phyloP scores from a whole-genome alignment of 1,284 basidiomycete species.

The Pseudozyma hubeiensis region DNA sequence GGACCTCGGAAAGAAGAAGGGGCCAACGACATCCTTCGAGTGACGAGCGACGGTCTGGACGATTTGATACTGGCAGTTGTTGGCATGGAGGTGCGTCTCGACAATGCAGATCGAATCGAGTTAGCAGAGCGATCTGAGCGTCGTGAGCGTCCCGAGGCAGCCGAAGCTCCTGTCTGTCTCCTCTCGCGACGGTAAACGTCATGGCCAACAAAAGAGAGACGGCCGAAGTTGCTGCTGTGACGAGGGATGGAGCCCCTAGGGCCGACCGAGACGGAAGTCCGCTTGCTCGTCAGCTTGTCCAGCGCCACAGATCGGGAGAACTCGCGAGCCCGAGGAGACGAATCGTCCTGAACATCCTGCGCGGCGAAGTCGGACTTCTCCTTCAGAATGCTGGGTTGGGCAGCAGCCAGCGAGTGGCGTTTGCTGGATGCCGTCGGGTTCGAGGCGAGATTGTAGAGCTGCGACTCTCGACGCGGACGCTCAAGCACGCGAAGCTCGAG shows the following conservation, averaged over 20 bases:
- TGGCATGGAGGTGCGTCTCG: conserved; percentile 21
- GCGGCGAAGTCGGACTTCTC: conserved; percentile 2
- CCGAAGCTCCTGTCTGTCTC: conserved; percentile 13
- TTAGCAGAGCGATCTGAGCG: conserved; percentile 5
- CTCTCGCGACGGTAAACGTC: conserved; percentile 3
- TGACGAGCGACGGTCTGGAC: not conserved
- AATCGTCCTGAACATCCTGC: conserved; percentile 6
- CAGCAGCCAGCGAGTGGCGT: conserved; percentile 18
- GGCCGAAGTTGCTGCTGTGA: not conserved
- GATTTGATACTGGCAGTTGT: conserved; percentile 1
- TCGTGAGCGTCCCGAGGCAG: conserved; percentile 4
- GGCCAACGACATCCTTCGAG: conserved; percentile 13
- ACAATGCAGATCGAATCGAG: conserved; percentile 8
- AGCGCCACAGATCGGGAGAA: conserved; percentile 17
- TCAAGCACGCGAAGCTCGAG: conserved; percentile 34
- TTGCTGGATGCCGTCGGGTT: not conserved
- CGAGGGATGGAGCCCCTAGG: not conserved
- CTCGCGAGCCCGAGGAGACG: conserved; percentile 7
- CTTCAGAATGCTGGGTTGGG: conserved; percentile 1
- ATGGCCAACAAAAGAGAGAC: not conserved
- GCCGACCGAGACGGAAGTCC: not conserved
- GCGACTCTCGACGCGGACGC: conserved; percentile 10
- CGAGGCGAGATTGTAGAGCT: conserved; percentile 9
- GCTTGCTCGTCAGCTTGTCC: conserved; percentile 17
- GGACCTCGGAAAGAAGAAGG: conserved; percentile 7